A percentile compares a stretch with the other conserved stretches of the same genome.
These are phyloP conservation scores for Iris macrosiphon DNA, from an alignment of 106 monocot genomes.

Conservation along the genomic window DNA sequence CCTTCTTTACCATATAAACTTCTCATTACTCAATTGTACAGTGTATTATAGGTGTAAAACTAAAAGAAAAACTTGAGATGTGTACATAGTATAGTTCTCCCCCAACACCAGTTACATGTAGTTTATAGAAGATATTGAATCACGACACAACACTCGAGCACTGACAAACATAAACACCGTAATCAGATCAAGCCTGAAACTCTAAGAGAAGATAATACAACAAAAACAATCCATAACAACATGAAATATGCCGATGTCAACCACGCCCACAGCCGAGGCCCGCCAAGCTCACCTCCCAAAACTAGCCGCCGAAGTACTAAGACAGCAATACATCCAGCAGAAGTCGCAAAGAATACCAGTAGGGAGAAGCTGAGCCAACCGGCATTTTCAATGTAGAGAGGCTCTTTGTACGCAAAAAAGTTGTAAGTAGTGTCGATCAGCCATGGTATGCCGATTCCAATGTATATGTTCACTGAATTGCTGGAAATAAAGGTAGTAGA, in stretches of 20 bases:
- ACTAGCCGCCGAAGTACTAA: conserved; percentile 53
- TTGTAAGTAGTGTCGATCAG: conserved; percentile 69
- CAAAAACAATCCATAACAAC: conserved; percentile 63
- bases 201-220: conserved; percentile 64
- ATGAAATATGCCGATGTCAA: conserved; percentile 56
- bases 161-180: too few species aligned
- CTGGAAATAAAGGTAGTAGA: conserved; percentile 26
- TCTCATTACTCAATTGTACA: too few species aligned
- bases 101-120: too few species aligned
- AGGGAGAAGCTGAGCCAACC: conserved; percentile 75
- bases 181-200: conserved; percentile 54
- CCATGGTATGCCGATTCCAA: conserved; percentile 84
- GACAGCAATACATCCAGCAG: conserved; percentile 54
- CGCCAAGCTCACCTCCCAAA: conserved; percentile 74
- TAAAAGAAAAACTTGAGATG: too few species aligned
- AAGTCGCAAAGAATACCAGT: conserved; percentile 72
- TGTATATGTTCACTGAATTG: conserved; percentile 84
- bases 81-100: too few species aligned
- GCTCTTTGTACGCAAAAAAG: conserved; percentile 38
- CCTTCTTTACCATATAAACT: too few species aligned
- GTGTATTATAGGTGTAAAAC: too few species aligned
- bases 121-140: too few species aligned
- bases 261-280: conserved; percentile 77
- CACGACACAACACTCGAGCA: too few species aligned
- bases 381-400: conserved; percentile 49